Evolutionary conservation across 148 eudicot species (phyloP), one percentile per base, ranked within the genome.

Genomic region (Drosera capensis): DNA sequence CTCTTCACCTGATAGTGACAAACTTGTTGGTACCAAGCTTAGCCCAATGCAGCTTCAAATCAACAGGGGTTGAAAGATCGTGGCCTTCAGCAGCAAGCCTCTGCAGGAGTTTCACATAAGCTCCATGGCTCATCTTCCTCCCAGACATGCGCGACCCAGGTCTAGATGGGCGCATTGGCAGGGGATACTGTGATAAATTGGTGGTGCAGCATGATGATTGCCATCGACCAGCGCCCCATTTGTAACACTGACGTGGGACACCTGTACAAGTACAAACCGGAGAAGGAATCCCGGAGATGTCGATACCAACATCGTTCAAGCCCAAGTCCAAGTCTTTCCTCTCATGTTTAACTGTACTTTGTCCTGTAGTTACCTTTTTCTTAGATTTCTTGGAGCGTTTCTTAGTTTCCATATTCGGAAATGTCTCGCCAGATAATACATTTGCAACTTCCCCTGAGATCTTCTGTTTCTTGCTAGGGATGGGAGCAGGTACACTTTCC

Each of bases 261-360:
- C 88, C 88, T 0, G 82, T 80, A 63, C 88, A 80, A 25, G 79
- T 56, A 48, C 88, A 80, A 36, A 70, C 53, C 0, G 88, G 82
- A 5, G 77, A 60, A 8, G 82, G 88, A 40, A 60, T 47, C 11
- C 52, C 61, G 20, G 75, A 60, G 42, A 62, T 46, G 54, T 75
- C 87, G 45, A 58, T 39, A 40, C 50, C 56, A 3, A 64, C 37
- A 16, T 67, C 71, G 40, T 61, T 40, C 20, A 47, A 40, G 31
- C 46, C 51, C 14, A 28, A 42, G 37, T 62, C 63, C 42, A 23
- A 46, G 66, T 67, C 60, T 48, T 67, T 75, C 40, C 59, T 67
- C 64, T 58, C 78, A 18, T 53, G 59, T 23, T 60, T 71, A 23
- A 48, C 48, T 20, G 64, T 46, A 12, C 50, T 17, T 3, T 43